These are phyloP conservation scores for Diaporthe destruens DNA, from an alignment of 2,329 filamentous ascomycete genomes.

Conservation along the genomic window DNA sequence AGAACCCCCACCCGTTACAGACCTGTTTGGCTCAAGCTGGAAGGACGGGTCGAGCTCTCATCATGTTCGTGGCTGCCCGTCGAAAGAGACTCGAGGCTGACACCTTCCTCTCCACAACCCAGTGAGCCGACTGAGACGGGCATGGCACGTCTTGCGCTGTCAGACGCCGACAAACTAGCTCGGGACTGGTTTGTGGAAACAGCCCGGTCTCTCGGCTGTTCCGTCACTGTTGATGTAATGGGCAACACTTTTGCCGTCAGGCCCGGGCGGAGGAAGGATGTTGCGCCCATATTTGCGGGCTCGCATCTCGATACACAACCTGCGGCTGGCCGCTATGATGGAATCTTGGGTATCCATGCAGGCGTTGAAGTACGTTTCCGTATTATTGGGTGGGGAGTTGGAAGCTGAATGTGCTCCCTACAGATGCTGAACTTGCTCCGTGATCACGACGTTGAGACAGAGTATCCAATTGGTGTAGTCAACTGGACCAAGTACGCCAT, in stretches of 20 bases:
- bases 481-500: slow-evolving; percentile 78
- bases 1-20: slow-evolving; percentile 48
- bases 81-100: slow-evolving; percentile 37
- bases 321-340: slow-evolving; percentile 78
- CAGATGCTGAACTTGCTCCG: slow-evolving; percentile 74
- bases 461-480: slow-evolving; percentile 79
- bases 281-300: slow-evolving; percentile 76
- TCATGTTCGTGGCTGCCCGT: slow-evolving; percentile 25
- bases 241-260: slow-evolving; percentile 84
- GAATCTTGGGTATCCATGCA: slow-evolving; percentile 80
- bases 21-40: background rate
- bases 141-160: slow-evolving; percentile 80
- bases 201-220: slow-evolving; percentile 73
- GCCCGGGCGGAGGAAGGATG: slow-evolving; percentile 68
- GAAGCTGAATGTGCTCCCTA: background rate
- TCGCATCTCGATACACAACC: slow-evolving; percentile 78
- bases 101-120: slow-evolving; percentile 10
- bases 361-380: slow-evolving; percentile 67
- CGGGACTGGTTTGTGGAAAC: slow-evolving; percentile 82
- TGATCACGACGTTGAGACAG: slow-evolving; percentile 76
- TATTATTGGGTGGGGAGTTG: no score
- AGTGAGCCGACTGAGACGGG: slow-evolving; percentile 74
- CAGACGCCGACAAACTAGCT: slow-evolving; percentile 77
- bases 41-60: accelerated
- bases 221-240: slow-evolving; percentile 78